phyloP scores from a whole-genome alignment of 805 yeast species.

The Yueomyces sp. region DNA sequence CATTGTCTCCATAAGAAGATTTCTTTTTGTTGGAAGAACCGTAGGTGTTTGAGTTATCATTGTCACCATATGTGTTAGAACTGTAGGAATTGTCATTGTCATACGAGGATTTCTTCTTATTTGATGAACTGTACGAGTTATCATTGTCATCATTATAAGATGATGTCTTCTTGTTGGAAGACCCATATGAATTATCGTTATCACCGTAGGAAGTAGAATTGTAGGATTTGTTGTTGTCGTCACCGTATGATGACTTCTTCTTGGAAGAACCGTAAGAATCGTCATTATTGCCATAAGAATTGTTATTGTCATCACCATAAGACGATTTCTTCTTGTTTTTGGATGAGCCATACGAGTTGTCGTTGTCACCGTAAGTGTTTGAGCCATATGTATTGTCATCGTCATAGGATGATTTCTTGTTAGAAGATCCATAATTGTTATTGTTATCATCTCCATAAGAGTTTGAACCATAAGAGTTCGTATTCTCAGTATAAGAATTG shows the following conservation, averaged over 20 bases:
- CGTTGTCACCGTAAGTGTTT: conserved; percentile 12
- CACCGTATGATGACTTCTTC: conserved; percentile 1
- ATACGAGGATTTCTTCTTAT: conserved; percentile 10
- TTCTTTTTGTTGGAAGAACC: conserved; percentile 8
- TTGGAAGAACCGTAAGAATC: conserved; percentile 19
- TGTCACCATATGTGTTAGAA: conserved; percentile 6
- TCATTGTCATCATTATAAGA: conserved; percentile 6
- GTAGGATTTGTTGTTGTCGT: conserved; percentile 7
- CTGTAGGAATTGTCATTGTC: conserved; percentile 6
- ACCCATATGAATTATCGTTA: conserved; percentile 12
- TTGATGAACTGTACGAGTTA: conserved; percentile 18
- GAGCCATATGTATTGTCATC: conserved; percentile 1
- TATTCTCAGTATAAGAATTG: conserved; percentile 2
- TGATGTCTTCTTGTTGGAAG: conserved; percentile 7
- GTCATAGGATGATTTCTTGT: conserved; percentile 8
- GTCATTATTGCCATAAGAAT: conserved; percentile 9
- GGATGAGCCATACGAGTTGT: conserved; percentile 19
- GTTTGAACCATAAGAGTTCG: conserved; percentile 11
- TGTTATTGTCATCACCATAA: conserved; percentile 11
- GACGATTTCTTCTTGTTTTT: conserved; percentile 15
- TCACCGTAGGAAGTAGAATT: conserved; percentile 10
- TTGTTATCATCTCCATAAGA: conserved; percentile 10
- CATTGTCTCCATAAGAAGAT: conserved; percentile 18
- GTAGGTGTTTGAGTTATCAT: conserved; percentile 11
- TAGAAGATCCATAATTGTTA: conserved; percentile 7